A percentile compares a stretch with the other conserved stretches of the same genome.
phyloP scores from a whole-genome alignment of 169 alveolate species.

The Plasmodium vinckei region DNA sequence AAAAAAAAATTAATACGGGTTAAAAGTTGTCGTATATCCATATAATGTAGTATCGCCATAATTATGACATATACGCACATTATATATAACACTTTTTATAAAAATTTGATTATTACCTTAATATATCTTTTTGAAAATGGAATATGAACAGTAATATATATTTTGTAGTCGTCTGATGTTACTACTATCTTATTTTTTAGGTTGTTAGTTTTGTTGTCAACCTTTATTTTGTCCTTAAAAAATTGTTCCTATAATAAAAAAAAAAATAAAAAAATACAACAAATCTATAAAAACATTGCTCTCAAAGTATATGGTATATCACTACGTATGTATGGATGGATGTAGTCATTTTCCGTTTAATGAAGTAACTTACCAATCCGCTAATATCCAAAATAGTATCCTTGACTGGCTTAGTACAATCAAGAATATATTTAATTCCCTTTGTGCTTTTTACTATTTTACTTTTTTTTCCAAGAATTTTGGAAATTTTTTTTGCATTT shows the following conservation, averaged over 20 bases:
- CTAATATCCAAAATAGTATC: conserved; percentile 93
- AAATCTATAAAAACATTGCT: conserved; percentile 17
- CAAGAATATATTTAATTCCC: conserved; percentile 82
- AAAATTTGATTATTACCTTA: conserved; percentile 79
- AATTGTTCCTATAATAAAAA: conserved; percentile 90
- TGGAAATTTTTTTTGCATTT: conserved; percentile 7
- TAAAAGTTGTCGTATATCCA: too few relatives aligned
- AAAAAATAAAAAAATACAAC: conserved; percentile 64
- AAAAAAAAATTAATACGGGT: not conserved
- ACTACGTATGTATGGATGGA: too few relatives aligned
- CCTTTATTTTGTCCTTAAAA: conserved; percentile 95
- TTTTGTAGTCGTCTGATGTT: conserved; percentile 92
- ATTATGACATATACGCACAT: not conserved
- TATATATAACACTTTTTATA: not conserved
- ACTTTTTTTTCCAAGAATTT: conserved; percentile 37
- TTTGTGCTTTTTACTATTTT: conserved; percentile 46
- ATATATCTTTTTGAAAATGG: conserved; percentile 98
- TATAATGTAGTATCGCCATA: not conserved
- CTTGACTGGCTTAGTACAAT: conserved; percentile 95
- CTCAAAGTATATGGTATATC: too few relatives aligned
- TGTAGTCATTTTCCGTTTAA: not conserved
- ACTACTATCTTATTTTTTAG: conserved; percentile 94
- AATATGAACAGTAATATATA: conserved; percentile 93
- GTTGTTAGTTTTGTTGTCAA: conserved; percentile 96
- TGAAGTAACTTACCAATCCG: conserved; percentile 83